Percentiles rank a stretch among this genome's conserved stretches.
Conservation (phyloP, 352 stramenopile genomes). For the Globisporangium acanthophoron region DNA sequence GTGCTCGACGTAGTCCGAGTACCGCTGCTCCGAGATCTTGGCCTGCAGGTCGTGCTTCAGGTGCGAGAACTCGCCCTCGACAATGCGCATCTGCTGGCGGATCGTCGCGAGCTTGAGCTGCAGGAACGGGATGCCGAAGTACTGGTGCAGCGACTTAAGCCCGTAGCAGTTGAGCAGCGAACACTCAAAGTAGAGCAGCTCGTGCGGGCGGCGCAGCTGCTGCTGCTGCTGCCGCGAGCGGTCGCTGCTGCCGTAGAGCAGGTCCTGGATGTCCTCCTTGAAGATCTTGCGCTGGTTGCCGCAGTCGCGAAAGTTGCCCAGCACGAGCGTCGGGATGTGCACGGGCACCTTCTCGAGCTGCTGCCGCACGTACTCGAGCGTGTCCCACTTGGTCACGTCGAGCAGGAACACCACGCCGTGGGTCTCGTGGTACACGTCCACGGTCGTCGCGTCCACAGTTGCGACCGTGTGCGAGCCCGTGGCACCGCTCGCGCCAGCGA, state of each 20-base stretch:
- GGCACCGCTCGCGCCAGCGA: conserved; percentile 10
- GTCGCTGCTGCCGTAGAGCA: conserved; percentile 51
- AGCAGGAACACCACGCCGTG: conserved; percentile 86
- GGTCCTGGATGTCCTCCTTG: conserved; percentile 76
- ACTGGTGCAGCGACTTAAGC: conserved; percentile 78
- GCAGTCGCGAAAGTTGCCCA: conserved; percentile 79
- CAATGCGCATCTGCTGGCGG: conserved; percentile 65
- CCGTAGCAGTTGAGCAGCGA: conserved; percentile 83
- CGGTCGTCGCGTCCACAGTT: conserved; percentile 72
- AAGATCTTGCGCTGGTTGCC: conserved; percentile 75
- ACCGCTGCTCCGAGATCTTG: conserved; percentile 69
- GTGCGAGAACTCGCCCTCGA: conserved; percentile 61
- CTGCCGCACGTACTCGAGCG: conserved; percentile 77
- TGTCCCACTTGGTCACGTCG: conserved; percentile 76
- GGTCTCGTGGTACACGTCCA: conserved; percentile 89
- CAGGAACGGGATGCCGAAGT: conserved; percentile 82
- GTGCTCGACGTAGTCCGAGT: conserved; percentile 67
- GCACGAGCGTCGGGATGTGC: conserved; percentile 73
- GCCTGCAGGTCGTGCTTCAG: conserved; percentile 71
- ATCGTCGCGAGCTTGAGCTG: conserved; percentile 76
- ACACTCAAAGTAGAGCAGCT: conserved; percentile 83
- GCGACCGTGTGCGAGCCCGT: conserved; percentile 56
- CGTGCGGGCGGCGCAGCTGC: conserved; percentile 35
- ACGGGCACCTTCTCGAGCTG: conserved; percentile 65
- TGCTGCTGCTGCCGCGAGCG: conserved; percentile 23